Base-by-base conservation (phyloP, 345 rosid species). In the Streptanthus diversifolius region DNA sequence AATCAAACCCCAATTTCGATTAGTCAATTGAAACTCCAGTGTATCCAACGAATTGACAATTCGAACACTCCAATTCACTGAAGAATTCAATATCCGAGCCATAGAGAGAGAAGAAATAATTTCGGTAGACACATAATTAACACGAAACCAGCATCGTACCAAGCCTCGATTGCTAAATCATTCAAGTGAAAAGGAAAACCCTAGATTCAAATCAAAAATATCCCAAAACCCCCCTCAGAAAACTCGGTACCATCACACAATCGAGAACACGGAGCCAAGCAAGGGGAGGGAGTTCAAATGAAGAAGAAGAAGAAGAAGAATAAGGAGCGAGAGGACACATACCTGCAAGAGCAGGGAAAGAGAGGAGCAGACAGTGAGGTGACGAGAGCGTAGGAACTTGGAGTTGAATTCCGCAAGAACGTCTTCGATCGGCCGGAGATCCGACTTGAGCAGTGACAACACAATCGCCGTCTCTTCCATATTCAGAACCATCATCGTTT, bases 311-410 rank as follows among this genome's bases (percentile, higher is more conserved):
- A 24, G 1, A 18, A 6, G 57, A 9, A 18, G 39, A 17, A 0
- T 27, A 25, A 19, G 1, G 18, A 9, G 9, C 8, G 19, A 0
- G 15, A 2, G 19, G 27, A 49, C 11, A 65, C 37, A 68, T 73
- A 75, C 98, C 96, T 89, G 81, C 57, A 92, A 66, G 64, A 90
- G 70, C 30, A 85, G 71, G 1, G 55, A 77, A 49, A 87, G 92
- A 68, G 92, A 84, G 56, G 47, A 70, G 85, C 95, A 92, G 79
- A 80, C 74, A 54, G 61, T 33, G 78, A 88, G 78, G 58, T 68
- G 53, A 57, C 83, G 87, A 48, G 74, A 29, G 61, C 62, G 80
- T 44, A 75, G 30, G 82, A 92, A 73, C 12, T 74, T 78, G 47
- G 92, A 80, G 78, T 59, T 75, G 83, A 87, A 88, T 70, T 90